A percentile compares a stretch with the other conserved stretches of the same genome.
Conservation (phyloP, 2,329 filamentous ascomycete species). For the Apiospora malaysiana region DNA sequence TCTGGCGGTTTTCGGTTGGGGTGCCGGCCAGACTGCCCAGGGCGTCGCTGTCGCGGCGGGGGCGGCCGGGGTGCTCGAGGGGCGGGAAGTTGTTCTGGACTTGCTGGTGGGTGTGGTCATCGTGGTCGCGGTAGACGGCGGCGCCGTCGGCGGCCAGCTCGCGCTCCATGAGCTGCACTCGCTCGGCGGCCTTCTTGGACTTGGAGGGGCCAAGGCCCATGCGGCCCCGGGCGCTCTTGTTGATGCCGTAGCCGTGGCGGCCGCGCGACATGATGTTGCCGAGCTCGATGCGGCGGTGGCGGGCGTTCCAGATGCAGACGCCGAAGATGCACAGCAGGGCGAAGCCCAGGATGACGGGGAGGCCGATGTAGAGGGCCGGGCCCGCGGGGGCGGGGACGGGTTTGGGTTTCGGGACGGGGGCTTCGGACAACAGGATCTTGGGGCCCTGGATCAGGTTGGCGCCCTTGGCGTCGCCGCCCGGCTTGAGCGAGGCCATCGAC, state of each 20-base stretch:
- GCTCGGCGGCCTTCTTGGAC: slow-evolving; percentile 39
- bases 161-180: slow-evolving; percentile 53
- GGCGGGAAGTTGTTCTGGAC: neutral
- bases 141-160: slow-evolving; percentile 37
- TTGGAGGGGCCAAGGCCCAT: slow-evolving; percentile 38
- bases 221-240: slow-evolving; percentile 41
- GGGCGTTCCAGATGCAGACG: slow-evolving; percentile 61
- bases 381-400: slow-evolving; percentile 42
- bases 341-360: slow-evolving; percentile 57
- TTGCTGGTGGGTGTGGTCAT: slow-evolving; percentile 38
- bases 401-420: slow-evolving; percentile 36
- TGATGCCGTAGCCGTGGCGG: slow-evolving; percentile 51
- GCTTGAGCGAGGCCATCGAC: slow-evolving; percentile 47
- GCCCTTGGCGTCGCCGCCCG: slow-evolving; percentile 35
- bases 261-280: slow-evolving; percentile 57
- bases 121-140: slow-evolving; percentile 45
- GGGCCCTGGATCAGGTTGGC: slow-evolving; percentile 45
- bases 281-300: slow-evolving; percentile 55
- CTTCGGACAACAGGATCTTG: slow-evolving; percentile 45
- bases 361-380: slow-evolving; percentile 56
- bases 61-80: slow-evolving; percentile 17
- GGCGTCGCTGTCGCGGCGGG: slow-evolving; percentile 52
- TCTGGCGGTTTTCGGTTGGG: slow-evolving; percentile 50
- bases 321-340: slow-evolving; percentile 57
- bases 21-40: slow-evolving; percentile 56